Percentiles rank a stretch among this genome's conserved stretches.
Evolutionary conservation across 2,329 filamentous ascomycete species (phyloP).

Genomic region (Colletotrichum somersetense): DNA sequence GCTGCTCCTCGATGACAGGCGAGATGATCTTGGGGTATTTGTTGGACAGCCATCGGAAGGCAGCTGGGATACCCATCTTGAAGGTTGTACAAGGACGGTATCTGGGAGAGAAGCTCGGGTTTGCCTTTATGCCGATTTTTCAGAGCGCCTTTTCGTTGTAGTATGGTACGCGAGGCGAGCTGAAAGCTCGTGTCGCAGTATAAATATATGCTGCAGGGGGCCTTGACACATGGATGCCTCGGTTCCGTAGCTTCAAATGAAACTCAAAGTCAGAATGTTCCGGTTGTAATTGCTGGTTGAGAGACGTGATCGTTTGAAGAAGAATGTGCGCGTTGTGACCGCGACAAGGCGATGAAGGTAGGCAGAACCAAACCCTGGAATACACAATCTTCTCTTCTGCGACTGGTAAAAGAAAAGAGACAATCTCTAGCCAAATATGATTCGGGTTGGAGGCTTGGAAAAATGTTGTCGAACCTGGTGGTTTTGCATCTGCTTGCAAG

Average conservation of each 20-base stretch:
- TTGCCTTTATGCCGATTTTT: not conserved
- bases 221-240: constrained; percentile 8
- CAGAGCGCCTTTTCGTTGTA: not conserved
- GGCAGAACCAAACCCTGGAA: not conserved
- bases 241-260: not conserved
- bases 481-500: not conserved
- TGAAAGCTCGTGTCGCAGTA: constrained; percentile 5
- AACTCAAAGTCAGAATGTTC: not conserved
- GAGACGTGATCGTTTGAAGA: not conserved
- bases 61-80: constrained; percentile 91
- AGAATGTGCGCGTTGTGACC: not conserved
- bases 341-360: not conserved
- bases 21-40: constrained; percentile 99
- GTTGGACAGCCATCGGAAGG: constrained; percentile 95
- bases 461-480: not conserved
- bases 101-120: too few relatives aligned
- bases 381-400: not conserved
- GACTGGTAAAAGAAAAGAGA: too few relatives aligned
- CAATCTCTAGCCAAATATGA: not conserved
- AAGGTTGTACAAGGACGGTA: not conserved
- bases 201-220: not conserved
- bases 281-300: not conserved
- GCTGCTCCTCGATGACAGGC: constrained; percentile 87
- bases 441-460: not conserved
- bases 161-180: not conserved